phyloP scores from a whole-genome alignment of 139 green algal genomes.

The Chlamydomonas sphaeroides region DNA sequence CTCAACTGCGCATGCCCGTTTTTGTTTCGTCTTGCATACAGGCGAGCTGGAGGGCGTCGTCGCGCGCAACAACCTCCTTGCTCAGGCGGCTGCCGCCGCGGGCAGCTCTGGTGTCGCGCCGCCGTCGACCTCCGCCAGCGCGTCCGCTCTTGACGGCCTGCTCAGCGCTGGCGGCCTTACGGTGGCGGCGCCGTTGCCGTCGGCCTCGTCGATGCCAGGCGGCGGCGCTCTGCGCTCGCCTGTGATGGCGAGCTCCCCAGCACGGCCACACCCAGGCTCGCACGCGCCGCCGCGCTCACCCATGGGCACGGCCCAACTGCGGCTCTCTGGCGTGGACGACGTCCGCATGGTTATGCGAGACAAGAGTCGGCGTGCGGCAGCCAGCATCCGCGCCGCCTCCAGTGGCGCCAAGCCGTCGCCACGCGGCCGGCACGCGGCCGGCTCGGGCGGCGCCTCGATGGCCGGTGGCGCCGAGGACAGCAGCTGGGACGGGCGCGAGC shows the following conservation, averaged over 20 bases:
- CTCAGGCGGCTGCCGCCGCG: background rate
- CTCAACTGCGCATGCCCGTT: background rate
- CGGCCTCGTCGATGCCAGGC: too few relatives aligned
- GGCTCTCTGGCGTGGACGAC: slow-evolving; percentile 42
- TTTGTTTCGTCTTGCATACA: background rate
- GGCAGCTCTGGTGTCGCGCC: too few relatives aligned
- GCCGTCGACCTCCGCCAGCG: background rate
- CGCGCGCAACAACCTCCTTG: slow-evolving; percentile 21
- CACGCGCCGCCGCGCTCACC: slow-evolving; percentile 16
- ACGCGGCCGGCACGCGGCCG: background rate
- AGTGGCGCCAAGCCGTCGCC: slow-evolving; percentile 24
- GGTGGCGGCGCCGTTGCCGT: background rate
- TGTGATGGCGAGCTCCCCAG: background rate
- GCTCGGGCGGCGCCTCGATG: background rate
- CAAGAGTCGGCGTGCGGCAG: slow-evolving; percentile 31
- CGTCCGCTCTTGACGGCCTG: background rate
- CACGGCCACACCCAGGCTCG: background rate
- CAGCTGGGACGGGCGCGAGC: slow-evolving; percentile 37
- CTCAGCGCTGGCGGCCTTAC: background rate
- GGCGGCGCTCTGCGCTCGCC: slow-evolving; percentile 33
- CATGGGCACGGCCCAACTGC: slow-evolving; percentile 2
- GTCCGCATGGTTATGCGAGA: slow-evolving; percentile 42
- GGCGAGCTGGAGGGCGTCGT: slow-evolving; percentile 62
- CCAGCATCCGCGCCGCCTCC: slow-evolving; percentile 14
- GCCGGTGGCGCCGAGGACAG: background rate